Conservation (phyloP, 2,329 filamentous ascomycete genomes). For the Xylariales sp. region DNA sequence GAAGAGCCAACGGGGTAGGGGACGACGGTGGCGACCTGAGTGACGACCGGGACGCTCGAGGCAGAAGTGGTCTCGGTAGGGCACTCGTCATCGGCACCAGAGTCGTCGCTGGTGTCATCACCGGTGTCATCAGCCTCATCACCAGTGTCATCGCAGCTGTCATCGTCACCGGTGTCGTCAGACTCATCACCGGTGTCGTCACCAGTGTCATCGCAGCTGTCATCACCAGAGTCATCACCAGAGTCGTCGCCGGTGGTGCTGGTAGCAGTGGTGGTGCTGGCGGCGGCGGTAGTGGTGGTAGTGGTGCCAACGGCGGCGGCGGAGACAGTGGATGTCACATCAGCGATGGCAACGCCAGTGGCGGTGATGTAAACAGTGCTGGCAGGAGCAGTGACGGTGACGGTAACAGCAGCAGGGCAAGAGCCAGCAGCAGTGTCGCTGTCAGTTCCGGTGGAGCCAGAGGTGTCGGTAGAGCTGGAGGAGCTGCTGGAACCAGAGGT, state of each 20-base stretch:
- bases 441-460: constrained; percentile 9
- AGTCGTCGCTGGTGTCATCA: constrained; percentile 12
- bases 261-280: background rate
- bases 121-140: too few species aligned
- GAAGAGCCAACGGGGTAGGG: constrained; percentile 33
- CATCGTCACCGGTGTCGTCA: constrained; percentile 8
- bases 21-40: constrained; percentile 23
- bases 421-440: constrained; percentile 11
- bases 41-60: constrained; percentile 29
- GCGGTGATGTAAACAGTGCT: constrained; percentile 5
- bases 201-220: background rate
- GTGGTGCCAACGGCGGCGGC: background rate
- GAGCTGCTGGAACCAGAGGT: constrained; percentile 4
- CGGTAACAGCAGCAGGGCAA: constrained; percentile 20
- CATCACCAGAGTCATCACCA: constrained; percentile 1
- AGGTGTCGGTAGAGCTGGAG: constrained; percentile 2
- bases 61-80: constrained; percentile 20
- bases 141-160: background rate
- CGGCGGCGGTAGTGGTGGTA: background rate
- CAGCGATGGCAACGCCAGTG: too few species aligned
- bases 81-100: constrained; percentile 13
- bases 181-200: background rate
- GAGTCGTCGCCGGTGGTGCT: background rate
- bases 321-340: too few species aligned
- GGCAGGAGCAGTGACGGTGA: constrained; percentile 18